Conservation (phyloP, 495 filamentous ascomycete genomes). For the Penicillium subrubescens region DNA sequence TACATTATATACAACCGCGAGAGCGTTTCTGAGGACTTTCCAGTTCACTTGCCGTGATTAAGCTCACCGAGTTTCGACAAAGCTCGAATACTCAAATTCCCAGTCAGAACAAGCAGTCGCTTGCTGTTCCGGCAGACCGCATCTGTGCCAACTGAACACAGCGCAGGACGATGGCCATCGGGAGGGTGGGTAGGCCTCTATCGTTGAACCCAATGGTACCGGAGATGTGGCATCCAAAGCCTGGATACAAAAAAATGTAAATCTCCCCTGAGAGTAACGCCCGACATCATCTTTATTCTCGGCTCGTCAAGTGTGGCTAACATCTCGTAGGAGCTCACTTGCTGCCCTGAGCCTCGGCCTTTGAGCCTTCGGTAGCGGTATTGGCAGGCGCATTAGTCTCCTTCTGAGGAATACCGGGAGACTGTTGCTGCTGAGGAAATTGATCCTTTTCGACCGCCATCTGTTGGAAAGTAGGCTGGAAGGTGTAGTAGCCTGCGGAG, state of each 20-base stretch:
- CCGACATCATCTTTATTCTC: background rate
- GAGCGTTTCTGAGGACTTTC: background rate
- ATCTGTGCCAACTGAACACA: background rate
- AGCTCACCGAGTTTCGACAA: background rate
- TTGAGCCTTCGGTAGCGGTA: background rate
- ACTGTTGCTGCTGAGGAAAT: background rate
- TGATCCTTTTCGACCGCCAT: constrained; percentile 23
- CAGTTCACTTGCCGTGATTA: background rate
- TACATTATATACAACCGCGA: background rate
- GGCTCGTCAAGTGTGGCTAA: background rate
- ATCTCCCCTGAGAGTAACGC: background rate
- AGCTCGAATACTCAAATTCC: background rate
- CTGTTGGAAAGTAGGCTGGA: constrained; percentile 32
- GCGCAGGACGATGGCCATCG: background rate
- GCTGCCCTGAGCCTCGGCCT: background rate
- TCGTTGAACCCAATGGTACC: background rate
- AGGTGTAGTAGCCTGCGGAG: constrained; percentile 35
- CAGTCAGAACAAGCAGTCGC: background rate
- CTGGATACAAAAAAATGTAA: background rate
- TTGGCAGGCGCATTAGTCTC: background rate
- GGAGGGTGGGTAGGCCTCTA: background rate
- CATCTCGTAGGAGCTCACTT: background rate
- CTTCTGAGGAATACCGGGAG: background rate
- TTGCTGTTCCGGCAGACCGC: background rate
- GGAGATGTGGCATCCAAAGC: no score